These are phyloP conservation scores for Alloascoidea africana DNA, from an alignment of 805 yeast species.

Conservation along the genomic window DNA sequence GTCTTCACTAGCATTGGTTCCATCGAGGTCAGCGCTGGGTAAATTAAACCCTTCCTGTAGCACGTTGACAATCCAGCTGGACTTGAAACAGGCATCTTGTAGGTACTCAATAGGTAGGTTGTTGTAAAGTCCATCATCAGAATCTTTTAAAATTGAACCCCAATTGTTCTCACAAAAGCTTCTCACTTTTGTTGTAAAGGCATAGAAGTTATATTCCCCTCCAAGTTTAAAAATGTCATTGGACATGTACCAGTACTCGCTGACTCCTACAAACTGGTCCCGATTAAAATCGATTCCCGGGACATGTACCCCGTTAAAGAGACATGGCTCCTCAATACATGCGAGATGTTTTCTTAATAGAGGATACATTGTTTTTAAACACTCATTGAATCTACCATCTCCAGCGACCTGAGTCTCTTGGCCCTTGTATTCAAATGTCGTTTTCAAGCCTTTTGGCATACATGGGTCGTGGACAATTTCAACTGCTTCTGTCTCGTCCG, in stretches of 20 bases:
- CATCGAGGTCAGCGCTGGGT: conserved; percentile 49
- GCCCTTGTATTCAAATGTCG: not conserved
- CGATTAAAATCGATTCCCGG: conserved; percentile 69
- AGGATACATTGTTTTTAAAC: conserved; percentile 62
- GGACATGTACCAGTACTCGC: conserved; percentile 96
- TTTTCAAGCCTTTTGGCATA: not conserved
- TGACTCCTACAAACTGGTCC: conserved; percentile 82
- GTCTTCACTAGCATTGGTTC: conserved; percentile 15
- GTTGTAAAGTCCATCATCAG: conserved; percentile 39
- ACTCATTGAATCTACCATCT: conserved; percentile 62
- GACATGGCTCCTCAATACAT: conserved; percentile 77
- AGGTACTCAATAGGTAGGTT: conserved; percentile 41
- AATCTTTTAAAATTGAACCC: conserved; percentile 32
- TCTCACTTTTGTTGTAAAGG: conserved; percentile 50
- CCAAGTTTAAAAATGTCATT: conserved; percentile 82
- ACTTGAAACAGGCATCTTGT: conserved; percentile 79
- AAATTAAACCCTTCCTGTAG: conserved; percentile 86
- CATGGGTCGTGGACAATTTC: conserved; percentile 2
- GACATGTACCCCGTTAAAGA: conserved; percentile 91
- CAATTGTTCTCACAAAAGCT: conserved; percentile 70
- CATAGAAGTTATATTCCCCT: conserved; percentile 70
- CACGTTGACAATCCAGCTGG: conserved; percentile 84
- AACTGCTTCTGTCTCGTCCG: not conserved
- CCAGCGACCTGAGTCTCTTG: conserved; percentile 29
- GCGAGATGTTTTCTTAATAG: conserved; percentile 65